These are phyloP conservation scores for Dictyostelium firmibasis DNA, from an alignment of 78 protist species.

Conservation along the genomic window DNA sequence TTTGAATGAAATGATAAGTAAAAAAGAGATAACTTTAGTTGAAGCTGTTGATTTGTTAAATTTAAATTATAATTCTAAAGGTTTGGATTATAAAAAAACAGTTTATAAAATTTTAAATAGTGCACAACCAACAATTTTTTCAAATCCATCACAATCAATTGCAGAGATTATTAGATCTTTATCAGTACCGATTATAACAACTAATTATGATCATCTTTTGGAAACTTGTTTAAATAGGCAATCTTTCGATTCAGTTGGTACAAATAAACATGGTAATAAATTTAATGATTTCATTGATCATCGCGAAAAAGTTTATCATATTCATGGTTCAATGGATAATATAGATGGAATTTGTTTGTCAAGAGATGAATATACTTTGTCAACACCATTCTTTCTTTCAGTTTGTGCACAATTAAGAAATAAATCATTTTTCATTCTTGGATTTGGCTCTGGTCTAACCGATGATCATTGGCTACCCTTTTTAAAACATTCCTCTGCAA, in stretches of 20 bases:
- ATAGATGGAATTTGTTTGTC: neutral
- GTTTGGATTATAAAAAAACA: neutral
- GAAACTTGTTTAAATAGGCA: constrained; percentile 5
- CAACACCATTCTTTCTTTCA: neutral
- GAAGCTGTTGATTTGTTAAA: neutral
- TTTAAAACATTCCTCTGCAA: neutral
- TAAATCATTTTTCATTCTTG: neutral
- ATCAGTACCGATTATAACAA: neutral
- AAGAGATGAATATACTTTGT: neutral
- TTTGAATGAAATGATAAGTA: neutral
- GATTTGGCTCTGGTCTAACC: neutral
- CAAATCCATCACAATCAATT: constrained; percentile 1
- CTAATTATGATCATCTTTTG: neutral
- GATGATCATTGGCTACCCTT: constrained; percentile 1
- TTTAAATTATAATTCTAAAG: neutral
- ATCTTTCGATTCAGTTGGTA: neutral
- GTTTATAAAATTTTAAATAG: neutral
- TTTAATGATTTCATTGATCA: neutral
- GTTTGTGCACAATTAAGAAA: neutral
- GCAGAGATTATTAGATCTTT: neutral
- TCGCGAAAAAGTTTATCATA: neutral
- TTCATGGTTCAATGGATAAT: neutral
- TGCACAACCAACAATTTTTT: neutral
- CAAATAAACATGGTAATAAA: neutral
- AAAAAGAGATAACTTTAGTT: neutral